A percentile compares a stretch with the other conserved stretches of the same genome.
Conservation (phyloP, 805 yeast species). For the Saccharomycopsis oosterbeekiorum region DNA sequence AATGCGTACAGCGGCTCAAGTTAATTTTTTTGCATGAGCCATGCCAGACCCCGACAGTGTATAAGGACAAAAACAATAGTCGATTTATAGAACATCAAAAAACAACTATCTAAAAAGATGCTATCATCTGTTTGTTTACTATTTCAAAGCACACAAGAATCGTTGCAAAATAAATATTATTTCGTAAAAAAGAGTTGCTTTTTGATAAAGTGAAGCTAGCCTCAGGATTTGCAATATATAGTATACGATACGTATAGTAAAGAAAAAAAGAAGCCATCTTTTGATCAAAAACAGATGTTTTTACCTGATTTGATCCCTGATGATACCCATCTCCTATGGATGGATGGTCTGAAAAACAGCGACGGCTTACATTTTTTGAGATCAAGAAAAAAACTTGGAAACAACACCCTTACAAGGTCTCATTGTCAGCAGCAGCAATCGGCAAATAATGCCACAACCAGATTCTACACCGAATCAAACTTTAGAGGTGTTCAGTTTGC, state of each 20-base stretch:
- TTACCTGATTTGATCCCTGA: conserved; percentile 17
- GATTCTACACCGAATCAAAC: background rate
- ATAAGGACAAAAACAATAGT: background rate
- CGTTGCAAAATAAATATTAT: too few relatives aligned
- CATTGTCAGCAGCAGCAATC: conserved; percentile 1
- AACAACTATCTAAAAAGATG: too few relatives aligned
- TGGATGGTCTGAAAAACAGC: conserved; percentile 3
- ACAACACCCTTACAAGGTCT: background rate
- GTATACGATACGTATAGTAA: too few relatives aligned
- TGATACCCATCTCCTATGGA: conserved; percentile 13
- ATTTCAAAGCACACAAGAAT: too few relatives aligned
- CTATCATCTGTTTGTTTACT: too few relatives aligned
- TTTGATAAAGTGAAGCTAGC: too few relatives aligned
- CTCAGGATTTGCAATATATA: too few relatives aligned
- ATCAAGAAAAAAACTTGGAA: conserved; percentile 3
- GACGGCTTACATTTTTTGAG: conserved; percentile 2
- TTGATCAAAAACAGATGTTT: conserved; percentile 7
- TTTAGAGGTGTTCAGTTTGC: conserved; percentile 10
- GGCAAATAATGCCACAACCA: background rate
- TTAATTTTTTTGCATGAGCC: too few relatives aligned
- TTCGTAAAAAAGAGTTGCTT: too few relatives aligned
- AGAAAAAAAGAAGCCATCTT: background rate
- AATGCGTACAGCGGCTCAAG: too few relatives aligned
- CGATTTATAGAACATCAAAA: background rate
- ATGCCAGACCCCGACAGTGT: too few relatives aligned